Evolutionary conservation across 345 rosid species (phyloP), one percentile per base, ranked within the genome.

Genomic region (Xanthoceras sorbifolium): DNA sequence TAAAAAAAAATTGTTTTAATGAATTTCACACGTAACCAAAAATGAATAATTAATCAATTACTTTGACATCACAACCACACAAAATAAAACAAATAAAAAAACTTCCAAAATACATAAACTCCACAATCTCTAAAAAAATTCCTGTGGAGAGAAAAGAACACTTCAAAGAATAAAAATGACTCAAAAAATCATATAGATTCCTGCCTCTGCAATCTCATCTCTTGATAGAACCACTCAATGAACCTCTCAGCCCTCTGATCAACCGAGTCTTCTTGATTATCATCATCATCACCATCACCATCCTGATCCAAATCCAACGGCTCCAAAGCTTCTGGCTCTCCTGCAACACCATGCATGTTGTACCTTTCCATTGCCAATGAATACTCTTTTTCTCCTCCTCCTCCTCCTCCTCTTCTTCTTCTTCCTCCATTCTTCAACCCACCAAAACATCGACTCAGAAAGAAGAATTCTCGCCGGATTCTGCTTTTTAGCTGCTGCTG

Each of bases 231-330:
- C 54, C 82, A 80, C 76, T 84, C 67, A 44, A 93, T 93, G 85
- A 93, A 93, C 82, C 74, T 86, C 84, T 92, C 91, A 32, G 95
- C 98, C 81, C 90, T 92, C 80, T 78, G 42, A 77, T 93, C 97
- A 64, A 93, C 89, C 5, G 90, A 90, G 62, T 57, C 28, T n/a
- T 55, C 61, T 64, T 89, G 87, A 5, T 77, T 86, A 11, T 77
- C 82, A 8, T 78, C 81, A n/a, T n/a, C n/a, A n/a, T n/a, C n/a
- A n/a, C n/a, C n/a, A n/a, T n/a, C n/a, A 0, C 61, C 85, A 12
- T 80, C 77, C 3, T 42, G 62, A 57, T n/a, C 76, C 62, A 20
- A 64, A 77, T 84, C 87, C 17, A 40, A 57, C 18, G 76, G 54
- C 63, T 81, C 73, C 0, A 20, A 57, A 57, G 23, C 62, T 57